These are phyloP conservation scores for Lasiosphaeris hirsuta DNA, from an alignment of 495 filamentous ascomycete species.

Conservation along the genomic window DNA sequence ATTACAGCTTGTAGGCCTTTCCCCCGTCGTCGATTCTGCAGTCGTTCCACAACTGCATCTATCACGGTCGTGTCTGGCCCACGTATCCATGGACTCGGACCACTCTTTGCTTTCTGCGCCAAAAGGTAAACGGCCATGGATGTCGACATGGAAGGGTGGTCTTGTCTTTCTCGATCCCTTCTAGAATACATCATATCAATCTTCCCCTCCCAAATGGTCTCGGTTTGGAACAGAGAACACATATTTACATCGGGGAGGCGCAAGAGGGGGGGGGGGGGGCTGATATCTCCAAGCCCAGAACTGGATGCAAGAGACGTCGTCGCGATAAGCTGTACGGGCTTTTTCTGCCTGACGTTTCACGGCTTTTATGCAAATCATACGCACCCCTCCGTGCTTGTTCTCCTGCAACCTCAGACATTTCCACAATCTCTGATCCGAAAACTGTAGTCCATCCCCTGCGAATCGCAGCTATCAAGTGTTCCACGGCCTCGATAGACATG, in stretches of 20 bases:
- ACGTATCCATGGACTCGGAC: neutral
- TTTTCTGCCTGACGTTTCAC: neutral
- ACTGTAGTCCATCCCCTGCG: neutral
- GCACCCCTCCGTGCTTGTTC: neutral
- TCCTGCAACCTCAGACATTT: neutral
- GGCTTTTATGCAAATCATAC: neutral
- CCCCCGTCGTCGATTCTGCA: neutral
- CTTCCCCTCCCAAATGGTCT: neutral
- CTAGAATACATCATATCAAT: neutral
- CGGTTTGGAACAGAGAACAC: too few relatives aligned
- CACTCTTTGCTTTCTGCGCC: neutral
- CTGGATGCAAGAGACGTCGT: too few relatives aligned
- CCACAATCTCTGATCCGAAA: neutral
- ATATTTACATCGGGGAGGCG: too few relatives aligned
- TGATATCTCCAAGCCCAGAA: too few relatives aligned
- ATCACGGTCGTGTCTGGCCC: neutral
- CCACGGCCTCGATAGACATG: neutral
- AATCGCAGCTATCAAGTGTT: neutral
- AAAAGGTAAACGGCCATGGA: neutral
- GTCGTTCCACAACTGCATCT: neutral
- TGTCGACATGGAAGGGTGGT: neutral
- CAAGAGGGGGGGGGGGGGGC: too few relatives aligned
- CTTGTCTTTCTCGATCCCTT: too few relatives aligned
- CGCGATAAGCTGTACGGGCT: neutral
- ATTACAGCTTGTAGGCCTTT: neutral